phyloP scores from a whole-genome alignment of 805 yeast species.

The Teunomyces funiuensis region DNA sequence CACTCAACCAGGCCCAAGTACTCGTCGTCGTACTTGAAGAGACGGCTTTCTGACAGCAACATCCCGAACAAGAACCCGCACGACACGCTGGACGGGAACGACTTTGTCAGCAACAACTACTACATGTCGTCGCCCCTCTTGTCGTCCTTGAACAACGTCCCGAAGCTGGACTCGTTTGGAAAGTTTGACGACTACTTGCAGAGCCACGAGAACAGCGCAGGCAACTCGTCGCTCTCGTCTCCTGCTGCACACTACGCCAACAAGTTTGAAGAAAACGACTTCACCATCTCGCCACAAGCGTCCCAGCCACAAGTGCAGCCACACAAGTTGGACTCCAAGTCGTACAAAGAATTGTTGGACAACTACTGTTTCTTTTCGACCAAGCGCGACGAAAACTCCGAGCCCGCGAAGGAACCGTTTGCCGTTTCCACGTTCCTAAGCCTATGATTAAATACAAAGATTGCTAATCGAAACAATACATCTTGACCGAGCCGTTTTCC shows the following conservation, averaged over 20 bases:
- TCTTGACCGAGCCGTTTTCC: slow-evolving; percentile 82
- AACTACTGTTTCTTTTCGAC: slow-evolving; percentile 56
- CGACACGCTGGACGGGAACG: slow-evolving; percentile 19
- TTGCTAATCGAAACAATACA: slow-evolving; percentile 70
- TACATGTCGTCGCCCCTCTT: slow-evolving; percentile 39
- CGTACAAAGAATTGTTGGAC: slow-evolving; percentile 57
- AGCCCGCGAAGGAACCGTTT: slow-evolving; percentile 3
- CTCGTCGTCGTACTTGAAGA: slow-evolving; percentile 36
- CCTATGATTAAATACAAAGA: not conserved
- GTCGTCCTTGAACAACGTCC: slow-evolving; percentile 16
- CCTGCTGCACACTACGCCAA: slow-evolving; percentile 1
- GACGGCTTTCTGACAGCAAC: slow-evolving; percentile 31
- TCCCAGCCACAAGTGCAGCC: too few species aligned
- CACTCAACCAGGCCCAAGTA: slow-evolving; percentile 36
- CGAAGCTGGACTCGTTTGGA: slow-evolving; percentile 1
- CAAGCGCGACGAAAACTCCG: not conserved
- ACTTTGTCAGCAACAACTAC: slow-evolving; percentile 34
- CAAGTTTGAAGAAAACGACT: too few species aligned
- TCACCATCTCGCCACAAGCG: too few species aligned
- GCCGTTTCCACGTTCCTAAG: slow-evolving; percentile 10
- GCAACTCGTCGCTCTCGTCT: not conserved
- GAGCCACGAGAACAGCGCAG: not conserved
- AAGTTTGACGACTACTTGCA: not conserved
- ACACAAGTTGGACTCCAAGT: slow-evolving; percentile 41
- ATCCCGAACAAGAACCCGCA: slow-evolving; percentile 7